A percentile compares a stretch with the other conserved stretches of the same genome.
Conservation (phyloP, 257 asterid genomes). For the Solanum medicagineum region DNA sequence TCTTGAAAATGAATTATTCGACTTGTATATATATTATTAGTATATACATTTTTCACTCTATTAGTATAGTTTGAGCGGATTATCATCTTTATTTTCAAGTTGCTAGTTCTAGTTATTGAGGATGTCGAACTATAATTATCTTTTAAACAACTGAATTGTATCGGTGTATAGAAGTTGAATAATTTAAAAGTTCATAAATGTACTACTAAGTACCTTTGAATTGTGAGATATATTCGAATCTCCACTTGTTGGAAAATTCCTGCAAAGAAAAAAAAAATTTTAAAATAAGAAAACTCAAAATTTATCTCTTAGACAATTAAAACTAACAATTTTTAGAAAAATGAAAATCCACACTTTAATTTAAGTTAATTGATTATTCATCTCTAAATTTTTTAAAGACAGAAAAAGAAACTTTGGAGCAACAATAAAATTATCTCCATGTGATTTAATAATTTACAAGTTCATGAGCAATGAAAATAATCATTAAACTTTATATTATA, state of each 20-base stretch:
- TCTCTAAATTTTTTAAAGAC: background rate
- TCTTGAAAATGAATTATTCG: background rate
- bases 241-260: slow-evolving; percentile 52
- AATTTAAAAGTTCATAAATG: background rate
- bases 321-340: background rate
- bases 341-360: background rate
- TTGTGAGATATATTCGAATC: slow-evolving; percentile 36
- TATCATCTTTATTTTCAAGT: background rate
- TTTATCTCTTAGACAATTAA: background rate
- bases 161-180: background rate
- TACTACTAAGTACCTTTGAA: slow-evolving; percentile 16
- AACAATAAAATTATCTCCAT: no score
- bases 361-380: background rate
- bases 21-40: background rate
- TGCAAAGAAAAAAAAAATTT: slow-evolving; percentile 17
- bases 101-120: background rate
- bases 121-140: background rate
- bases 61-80: accelerated
- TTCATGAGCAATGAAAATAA: background rate
- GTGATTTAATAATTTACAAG: no score
- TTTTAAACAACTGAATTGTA: background rate
- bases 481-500: accelerated
- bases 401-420: no score
- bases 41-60: background rate
- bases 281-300: background rate